Conservation (phyloP, 2,329 filamentous ascomycete species). For the Atkinsonella hypoxylon region DNA sequence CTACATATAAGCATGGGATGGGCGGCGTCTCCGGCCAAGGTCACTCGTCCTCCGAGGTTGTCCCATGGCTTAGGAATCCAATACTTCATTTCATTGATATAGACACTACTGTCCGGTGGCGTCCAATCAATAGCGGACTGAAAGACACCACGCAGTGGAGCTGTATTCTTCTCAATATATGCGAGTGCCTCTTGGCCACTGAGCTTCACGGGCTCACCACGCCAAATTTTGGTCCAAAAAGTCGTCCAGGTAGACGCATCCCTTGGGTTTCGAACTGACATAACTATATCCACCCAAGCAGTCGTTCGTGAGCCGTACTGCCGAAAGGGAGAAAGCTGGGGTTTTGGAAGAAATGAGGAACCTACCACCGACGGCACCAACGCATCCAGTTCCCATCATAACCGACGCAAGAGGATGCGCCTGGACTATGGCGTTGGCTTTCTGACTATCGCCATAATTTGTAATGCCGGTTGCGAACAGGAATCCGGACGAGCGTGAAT, state of each 20-base stretch:
- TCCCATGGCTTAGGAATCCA: constrained; percentile 23
- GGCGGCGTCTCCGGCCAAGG: constrained; percentile 27
- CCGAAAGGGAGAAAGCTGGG: not conserved
- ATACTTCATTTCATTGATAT: constrained; percentile 25
- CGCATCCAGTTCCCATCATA: constrained; percentile 17
- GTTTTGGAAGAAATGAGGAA: not conserved
- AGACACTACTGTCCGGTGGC: constrained; percentile 17
- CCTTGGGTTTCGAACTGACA: constrained; percentile 12
- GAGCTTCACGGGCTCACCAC: constrained; percentile 13
- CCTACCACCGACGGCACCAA: constrained; percentile 20
- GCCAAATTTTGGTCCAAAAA: constrained; percentile 25
- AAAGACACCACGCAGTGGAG: constrained; percentile 18
- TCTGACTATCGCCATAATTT: constrained; percentile 14
- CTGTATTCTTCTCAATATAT: constrained; percentile 16
- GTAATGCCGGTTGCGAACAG: constrained; percentile 19
- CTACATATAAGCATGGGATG: constrained; percentile 33
- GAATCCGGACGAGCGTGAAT: constrained; percentile 14
- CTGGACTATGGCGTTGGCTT: constrained; percentile 15
- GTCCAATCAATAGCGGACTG: constrained; percentile 23
- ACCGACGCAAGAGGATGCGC: constrained; percentile 20
- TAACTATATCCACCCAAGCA: constrained; percentile 3
- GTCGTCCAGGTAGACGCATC: constrained; percentile 19
- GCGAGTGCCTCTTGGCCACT: constrained; percentile 24
- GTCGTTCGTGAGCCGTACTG: not conserved
- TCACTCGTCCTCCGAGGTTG: constrained; percentile 20